Conservation (phyloP, 129 eudicot genomes). For the Chrysanthemum makinoi region DNA sequence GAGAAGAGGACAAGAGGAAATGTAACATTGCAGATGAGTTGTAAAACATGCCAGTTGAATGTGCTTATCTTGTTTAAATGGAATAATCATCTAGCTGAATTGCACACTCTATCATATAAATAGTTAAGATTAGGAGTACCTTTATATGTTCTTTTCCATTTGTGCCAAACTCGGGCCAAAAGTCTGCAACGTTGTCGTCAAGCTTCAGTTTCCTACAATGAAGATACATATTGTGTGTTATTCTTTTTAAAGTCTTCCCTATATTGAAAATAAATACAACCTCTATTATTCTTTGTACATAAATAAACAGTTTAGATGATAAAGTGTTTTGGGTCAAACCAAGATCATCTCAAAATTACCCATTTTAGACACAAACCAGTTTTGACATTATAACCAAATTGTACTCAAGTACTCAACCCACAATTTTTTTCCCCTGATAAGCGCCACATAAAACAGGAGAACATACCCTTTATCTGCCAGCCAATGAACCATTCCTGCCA, state of each 20-base stretch:
- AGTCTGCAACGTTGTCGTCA: slow-evolving; percentile 60
- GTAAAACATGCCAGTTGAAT: no score
- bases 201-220: slow-evolving; percentile 65
- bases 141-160: slow-evolving; percentile 70
- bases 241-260: no score
- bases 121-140: slow-evolving; percentile 29
- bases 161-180: slow-evolving; percentile 72
- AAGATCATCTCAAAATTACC: no score
- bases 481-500: slow-evolving; percentile 92
- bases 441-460: background rate
- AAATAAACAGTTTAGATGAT: no score
- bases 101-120: no score
- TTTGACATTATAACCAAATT: background rate
- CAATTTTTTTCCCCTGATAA: no score
- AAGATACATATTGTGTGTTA: background rate
- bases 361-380: background rate
- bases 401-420: no score
- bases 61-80: no score
- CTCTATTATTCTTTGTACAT: no score
- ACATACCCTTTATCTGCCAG: slow-evolving; percentile 77
- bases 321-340: no score
- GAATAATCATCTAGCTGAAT: no score
- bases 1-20: background rate
- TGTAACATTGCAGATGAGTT: background rate
- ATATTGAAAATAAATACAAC: no score